phyloP scores from a whole-genome alignment of 2,329 filamentous ascomycete genomes.

The Shiraia sp. region DNA sequence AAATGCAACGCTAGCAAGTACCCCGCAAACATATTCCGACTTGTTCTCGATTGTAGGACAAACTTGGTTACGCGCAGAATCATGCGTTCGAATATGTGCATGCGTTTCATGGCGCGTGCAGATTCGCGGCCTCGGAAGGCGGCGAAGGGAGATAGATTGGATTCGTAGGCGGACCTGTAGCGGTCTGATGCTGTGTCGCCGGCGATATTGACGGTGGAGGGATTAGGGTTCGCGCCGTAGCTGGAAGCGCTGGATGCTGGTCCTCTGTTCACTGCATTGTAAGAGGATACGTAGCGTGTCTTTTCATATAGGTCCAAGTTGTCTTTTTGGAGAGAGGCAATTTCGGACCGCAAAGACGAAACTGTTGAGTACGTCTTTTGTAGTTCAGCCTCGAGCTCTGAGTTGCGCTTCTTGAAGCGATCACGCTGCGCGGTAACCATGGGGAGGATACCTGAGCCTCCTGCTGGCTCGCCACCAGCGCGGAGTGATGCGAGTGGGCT shows the following conservation, averaged over 20 bases:
- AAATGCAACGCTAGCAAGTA: constrained; percentile 91
- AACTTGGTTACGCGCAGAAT: constrained; percentile 90
- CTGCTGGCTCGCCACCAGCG: constrained; percentile 67
- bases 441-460: constrained; percentile 86
- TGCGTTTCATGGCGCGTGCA: constrained; percentile 84
- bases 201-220: constrained; percentile 68
- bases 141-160: constrained; percentile 92
- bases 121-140: constrained; percentile 94
- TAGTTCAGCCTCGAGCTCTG: constrained; percentile 86
- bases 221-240: constrained; percentile 71
- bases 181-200: constrained; percentile 58
- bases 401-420: constrained; percentile 95
- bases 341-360: constrained; percentile 84
- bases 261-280: constrained; percentile 78
- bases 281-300: constrained; percentile 92
- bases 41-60: constrained; percentile 85
- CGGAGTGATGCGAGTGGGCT: constrained; percentile 60
- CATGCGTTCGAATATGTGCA: constrained; percentile 87
- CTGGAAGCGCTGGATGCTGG: constrained; percentile 61
- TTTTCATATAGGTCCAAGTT: constrained; percentile 97
- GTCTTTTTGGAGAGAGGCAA: constrained; percentile 91
- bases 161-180: constrained; percentile 91
- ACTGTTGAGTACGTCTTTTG: constrained; percentile 81
- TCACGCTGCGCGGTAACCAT: constrained; percentile 99
- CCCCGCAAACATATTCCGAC: constrained; percentile 88